These are phyloP conservation scores for Yamadazyma membranifaciens DNA, from an alignment of 1,139 yeast genomes.

Conservation along the genomic window DNA sequence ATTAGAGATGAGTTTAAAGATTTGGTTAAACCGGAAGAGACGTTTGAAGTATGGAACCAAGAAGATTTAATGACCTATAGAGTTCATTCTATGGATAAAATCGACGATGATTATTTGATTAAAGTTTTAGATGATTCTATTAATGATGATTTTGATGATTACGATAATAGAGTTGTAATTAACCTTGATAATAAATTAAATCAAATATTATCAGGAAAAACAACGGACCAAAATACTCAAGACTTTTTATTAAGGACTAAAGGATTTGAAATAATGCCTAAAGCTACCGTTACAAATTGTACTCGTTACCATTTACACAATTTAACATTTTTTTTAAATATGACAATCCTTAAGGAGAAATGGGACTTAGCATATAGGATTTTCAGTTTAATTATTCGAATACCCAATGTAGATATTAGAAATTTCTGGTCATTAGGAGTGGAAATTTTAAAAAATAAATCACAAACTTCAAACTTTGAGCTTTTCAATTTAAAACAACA, in stretches of 20 bases:
- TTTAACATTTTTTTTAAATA: conserved; percentile 32
- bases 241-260: conserved; percentile 16
- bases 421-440: conserved; percentile 62
- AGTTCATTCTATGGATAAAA: conserved; percentile 11
- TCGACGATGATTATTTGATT: conserved; percentile 7
- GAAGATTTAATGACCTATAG: conserved; percentile 15
- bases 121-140: conserved; percentile 2
- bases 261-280: conserved; percentile 35
- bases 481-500: conserved; percentile 24
- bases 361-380: conserved; percentile 56
- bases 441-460: conserved; percentile 24
- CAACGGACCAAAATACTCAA: conserved; percentile 11
- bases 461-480: background rate
- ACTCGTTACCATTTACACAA: conserved; percentile 30
- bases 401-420: conserved; percentile 50
- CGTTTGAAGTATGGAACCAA: conserved; percentile 39
- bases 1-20: conserved; percentile 8
- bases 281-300: background rate
- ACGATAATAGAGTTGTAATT: conserved; percentile 6
- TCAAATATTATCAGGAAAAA: conserved; percentile 17
- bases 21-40: conserved; percentile 25
- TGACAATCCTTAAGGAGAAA: conserved; percentile 41
- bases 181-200: conserved; percentile 13
- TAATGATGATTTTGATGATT: conserved; percentile 7
- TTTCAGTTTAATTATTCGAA: conserved; percentile 48